Base-by-base conservation (phyloP, 176 grass and related monocot species). In the Oryza rufipogon region DNA sequence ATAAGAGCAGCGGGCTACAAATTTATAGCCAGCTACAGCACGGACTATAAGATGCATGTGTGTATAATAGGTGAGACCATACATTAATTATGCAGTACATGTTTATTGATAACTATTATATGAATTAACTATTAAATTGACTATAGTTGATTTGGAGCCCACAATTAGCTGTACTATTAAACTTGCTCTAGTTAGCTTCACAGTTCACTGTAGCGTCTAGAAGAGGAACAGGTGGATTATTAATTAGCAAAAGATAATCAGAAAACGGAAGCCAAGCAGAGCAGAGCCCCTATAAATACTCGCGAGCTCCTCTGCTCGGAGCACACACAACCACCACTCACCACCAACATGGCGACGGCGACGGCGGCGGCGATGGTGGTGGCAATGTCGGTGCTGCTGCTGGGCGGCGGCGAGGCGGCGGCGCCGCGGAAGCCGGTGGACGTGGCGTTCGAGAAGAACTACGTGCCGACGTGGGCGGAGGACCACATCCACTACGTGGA, bases 401-500 rank as follows among this genome's bases (percentile, higher is more conserved):
- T 8, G 30, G 2, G 30, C 9, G 8, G 42, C 36, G 44, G 60
- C 11, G 16, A 6, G 5, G 90, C 87, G 22, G 76, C 83, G 51
- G 26, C 86, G 12, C 89, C 88, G 2, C 70, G 88, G 84, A 95
- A 89, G 76, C 91, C 93, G 14, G 89, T 95, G 34, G 80, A 91
- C 77, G 93, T 92, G 48, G 76, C 79, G 7, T 95, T 95, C 89
- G 51, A 84, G 47, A 90, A 83, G 86, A 95, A 91, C 84, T 95
- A 95, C 78, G 90, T 86, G 73, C 90, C 93, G 68, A 92, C 93
- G 51, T 95, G 93, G 93, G 93, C 90, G 81, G 2, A 75, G 68
- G 93, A 95, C 83, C 93, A 95, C 87, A 92, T 95, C 88, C 85
- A 85, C 73, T 92, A 91, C 86, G 4, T 85, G 1, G 86, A 92